Base-by-base conservation (phyloP, 148 eudicot species). In the Rhododendron griersonianum region DNA sequence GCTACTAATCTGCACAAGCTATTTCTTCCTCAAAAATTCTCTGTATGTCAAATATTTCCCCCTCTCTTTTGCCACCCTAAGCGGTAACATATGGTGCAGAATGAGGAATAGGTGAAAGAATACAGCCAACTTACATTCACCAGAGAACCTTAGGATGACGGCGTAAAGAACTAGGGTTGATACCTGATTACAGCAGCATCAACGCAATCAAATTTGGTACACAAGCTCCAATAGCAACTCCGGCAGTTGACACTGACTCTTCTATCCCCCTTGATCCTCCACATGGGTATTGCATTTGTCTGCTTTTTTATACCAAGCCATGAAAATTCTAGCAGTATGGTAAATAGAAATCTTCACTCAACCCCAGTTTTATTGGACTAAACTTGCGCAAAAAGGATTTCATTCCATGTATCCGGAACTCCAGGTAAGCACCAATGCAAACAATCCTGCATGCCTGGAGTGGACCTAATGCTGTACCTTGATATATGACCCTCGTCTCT, bases 371-470 rank as follows among this genome's bases (percentile, higher is more conserved):
- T 75, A 35, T 39, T 75, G 25, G 79, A 76, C 35, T 76, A 91
- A 44, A 92, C 25, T 69, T 91, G 92, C 19, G 91, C 92, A 39
- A 91, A 89, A 88, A 93, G 91, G 80, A 93, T 85, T 83, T 93
- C 94, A 39, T 93, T 93, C 95, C 95, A 93, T 23, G 91, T 86
- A 90, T 93, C 94, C 35, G 95, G 94, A 88, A 93, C 86, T 69
- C 95, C 95, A 7, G 95, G 95, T 81, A 93, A 89, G 85, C 94
- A 93, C 95, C 95, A 93, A 86, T 92, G 95, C 86, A 93, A 82
- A 87, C 95, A 93, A 89, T 93, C 93, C 78, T 92, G 91, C 48
- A 88, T 69, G 11, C 91, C 91, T 0, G 90, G 89, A 11, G 91
- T 88, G 28, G 90, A 89, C 86, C 63, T 91, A 71, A 92, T 87